Percentiles rank a stretch among this genome's conserved stretches.
Evolutionary conservation across 805 yeast species (phyloP).

Genomic region (Wickerhamiella vanderwaltii): DNA sequence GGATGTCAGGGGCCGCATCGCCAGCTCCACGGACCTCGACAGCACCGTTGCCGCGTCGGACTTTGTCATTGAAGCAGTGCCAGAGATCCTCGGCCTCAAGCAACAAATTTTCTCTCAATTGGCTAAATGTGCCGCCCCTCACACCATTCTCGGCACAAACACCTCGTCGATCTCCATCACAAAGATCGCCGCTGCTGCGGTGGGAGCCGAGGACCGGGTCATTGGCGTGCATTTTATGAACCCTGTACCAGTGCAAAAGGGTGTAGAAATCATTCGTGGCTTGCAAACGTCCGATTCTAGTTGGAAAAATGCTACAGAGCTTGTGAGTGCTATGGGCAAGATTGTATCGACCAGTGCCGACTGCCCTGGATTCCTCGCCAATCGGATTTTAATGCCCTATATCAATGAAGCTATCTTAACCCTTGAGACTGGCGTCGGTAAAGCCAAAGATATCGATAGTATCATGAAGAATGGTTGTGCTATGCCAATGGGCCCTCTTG

Average conservation of each 20-base stretch:
- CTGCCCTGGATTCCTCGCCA: constrained; percentile 35
- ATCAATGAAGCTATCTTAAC: constrained; percentile 34
- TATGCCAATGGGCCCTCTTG: constrained; percentile 37
- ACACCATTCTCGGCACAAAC: constrained; percentile 31
- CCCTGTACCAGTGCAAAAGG: constrained; percentile 36
- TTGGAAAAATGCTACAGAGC: constrained; percentile 24
- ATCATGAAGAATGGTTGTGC: constrained; percentile 37
- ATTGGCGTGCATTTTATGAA: constrained; percentile 36
- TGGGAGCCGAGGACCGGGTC: constrained; percentile 31
- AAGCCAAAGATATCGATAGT: constrained; percentile 32
- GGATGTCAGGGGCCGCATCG: constrained; percentile 23
- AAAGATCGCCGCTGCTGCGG: constrained; percentile 34
- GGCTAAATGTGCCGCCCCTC: constrained; percentile 23
- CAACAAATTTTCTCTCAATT: constrained; percentile 27
- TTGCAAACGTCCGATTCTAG: constrained; percentile 32
- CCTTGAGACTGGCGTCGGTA: constrained; percentile 32
- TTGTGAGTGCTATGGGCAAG: constrained; percentile 29
- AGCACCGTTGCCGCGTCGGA: constrained; percentile 26
- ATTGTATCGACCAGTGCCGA: constrained; percentile 30
- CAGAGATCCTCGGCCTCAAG: constrained; percentile 31
- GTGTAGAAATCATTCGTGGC: constrained; percentile 34
- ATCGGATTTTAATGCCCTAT: constrained; percentile 34
- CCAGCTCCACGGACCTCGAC: constrained; percentile 20
- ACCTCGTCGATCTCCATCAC: constrained; percentile 35
- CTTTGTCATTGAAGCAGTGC: constrained; percentile 34